Evolutionary conservation across 2,329 filamentous ascomycete genomes (phyloP), one percentile per base, ranked within the genome.

Genomic region (Phialophora chinensis): DNA sequence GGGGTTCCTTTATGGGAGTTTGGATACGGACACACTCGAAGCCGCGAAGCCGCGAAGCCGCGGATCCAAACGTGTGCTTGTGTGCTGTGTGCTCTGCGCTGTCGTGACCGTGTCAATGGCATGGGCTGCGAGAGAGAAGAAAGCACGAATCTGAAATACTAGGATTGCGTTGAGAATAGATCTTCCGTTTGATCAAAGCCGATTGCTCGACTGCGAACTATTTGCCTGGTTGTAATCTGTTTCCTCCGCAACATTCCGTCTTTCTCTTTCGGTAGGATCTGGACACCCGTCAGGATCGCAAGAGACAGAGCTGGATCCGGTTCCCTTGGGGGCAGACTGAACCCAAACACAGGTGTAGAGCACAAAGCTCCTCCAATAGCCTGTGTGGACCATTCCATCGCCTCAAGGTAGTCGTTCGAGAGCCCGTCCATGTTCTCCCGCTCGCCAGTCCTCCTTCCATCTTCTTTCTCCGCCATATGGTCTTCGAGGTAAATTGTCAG

Each of bases 281-380:
- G 20, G 12, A 14, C 3, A n/a, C n/a, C n/a, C 2, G 49, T 14
- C 23, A 27, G 49, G 49, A 27, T 52, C 23, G 38, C 49, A 17
- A 27, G 3, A 17, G 27, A 2, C 23, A 25, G 17, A 11, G 20
- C 20, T 27, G 20, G 25, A 27, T n/a, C 14, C 12, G 10, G 25
- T 12, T 52, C 12, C 49, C 49, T 8, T 52, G 49, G 14, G 49
- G 14, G 23, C 25, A 27, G 49, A 52, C 14, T 6, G 25, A 52
- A 17, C 11, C 10, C 23, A 29, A 29, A 63, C 53, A 57, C 52
- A 59, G 63, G 66, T 68, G 66, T 68, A 68, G 63, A 68, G 66
- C 50, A 52, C 66, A 57, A 31, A 50, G n/a, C 60, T 62, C 60
- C 50, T 62, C 60, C 60, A 62, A 62, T 62, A 42, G 60, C 60